Percentiles rank a stretch among this genome's conserved stretches.
These are phyloP conservation scores for Wickerhamiella azyma DNA, from an alignment of 805 yeast genomes.

Conservation along the genomic window DNA sequence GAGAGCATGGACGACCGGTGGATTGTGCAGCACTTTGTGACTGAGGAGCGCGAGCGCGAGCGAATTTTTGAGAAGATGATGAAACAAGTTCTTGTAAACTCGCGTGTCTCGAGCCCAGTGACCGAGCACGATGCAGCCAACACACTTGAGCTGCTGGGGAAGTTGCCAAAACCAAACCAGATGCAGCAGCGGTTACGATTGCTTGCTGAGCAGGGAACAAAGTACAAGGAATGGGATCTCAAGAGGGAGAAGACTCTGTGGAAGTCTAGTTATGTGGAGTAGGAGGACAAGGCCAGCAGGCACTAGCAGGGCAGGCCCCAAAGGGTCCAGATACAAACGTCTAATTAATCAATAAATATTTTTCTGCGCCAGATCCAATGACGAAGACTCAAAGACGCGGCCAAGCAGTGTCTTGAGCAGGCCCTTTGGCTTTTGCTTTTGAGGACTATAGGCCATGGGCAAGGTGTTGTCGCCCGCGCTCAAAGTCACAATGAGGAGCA, in stretches of 20 bases:
- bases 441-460: conserved; percentile 33
- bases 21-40: conserved; percentile 21
- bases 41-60: conserved; percentile 40
- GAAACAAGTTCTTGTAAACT: conserved; percentile 35
- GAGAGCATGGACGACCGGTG: conserved; percentile 24
- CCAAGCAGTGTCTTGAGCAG: conserved; percentile 15
- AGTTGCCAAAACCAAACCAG: conserved; percentile 20
- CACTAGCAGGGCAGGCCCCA: no score
- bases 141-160: conserved; percentile 9
- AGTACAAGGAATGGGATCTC: conserved; percentile 17
- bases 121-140: neutral
- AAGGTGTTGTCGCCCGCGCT: conserved; percentile 84
- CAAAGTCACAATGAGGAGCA: conserved; percentile 77
- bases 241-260: conserved; percentile 11
- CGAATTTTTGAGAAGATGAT: conserved; percentile 86
- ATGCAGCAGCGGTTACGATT: conserved; percentile 22
- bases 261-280: no score
- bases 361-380: neutral
- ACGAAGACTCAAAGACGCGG: conserved; percentile 6
- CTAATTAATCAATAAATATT: conserved; percentile 4
- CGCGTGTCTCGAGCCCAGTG: neutral
- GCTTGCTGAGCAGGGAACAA: conserved; percentile 23
- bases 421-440: conserved; percentile 13
- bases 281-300: no score
- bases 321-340: no score